Evolutionary conservation across 768 basidiomycete species (phyloP).

Genomic region (Pulveroboletus sp.): DNA sequence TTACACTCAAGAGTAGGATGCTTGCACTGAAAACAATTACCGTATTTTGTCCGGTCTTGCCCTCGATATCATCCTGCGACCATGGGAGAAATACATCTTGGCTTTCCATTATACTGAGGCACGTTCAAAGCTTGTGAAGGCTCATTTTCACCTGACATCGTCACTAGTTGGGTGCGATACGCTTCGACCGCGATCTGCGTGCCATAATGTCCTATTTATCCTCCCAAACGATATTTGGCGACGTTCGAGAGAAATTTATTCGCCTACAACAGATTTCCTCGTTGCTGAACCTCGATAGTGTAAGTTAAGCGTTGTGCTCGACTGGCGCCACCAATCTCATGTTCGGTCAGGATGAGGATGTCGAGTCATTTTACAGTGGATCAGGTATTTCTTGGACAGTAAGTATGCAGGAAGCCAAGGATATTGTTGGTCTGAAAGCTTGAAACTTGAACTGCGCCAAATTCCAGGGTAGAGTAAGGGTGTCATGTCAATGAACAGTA

Average conservation of each 20-base stretch:
- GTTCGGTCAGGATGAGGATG: conserved; percentile 75
- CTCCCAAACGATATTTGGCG: conserved; percentile 85
- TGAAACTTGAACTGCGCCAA: conserved; percentile 13
- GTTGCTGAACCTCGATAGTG: conserved; percentile 81
- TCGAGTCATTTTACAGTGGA: conserved; percentile 90
- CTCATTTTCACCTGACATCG: conserved; percentile 1
- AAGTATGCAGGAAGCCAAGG: conserved; percentile 69
- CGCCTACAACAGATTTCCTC: conserved; percentile 92
- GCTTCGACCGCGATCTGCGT: conserved; percentile 90
- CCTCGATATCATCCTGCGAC: conserved; percentile 84
- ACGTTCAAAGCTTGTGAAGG: conserved; percentile 13
- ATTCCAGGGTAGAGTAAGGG: neutral
- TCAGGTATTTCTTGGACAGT: conserved; percentile 91
- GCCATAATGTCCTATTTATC: conserved; percentile 79
- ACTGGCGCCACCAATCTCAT: conserved; percentile 4
- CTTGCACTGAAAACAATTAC: conserved; percentile 86
- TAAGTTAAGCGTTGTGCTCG: conserved; percentile 24
- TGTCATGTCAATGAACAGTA: no score
- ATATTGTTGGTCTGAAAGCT: conserved; percentile 57
- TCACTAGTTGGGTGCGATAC: conserved; percentile 84
- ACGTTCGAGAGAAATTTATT: conserved; percentile 87
- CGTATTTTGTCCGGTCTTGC: conserved; percentile 80
- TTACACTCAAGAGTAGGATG: conserved; percentile 48
- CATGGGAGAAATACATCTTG: conserved; percentile 89
- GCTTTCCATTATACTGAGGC: conserved; percentile 87